These are phyloP conservation scores for Ophiocordyceps robertsii DNA, from an alignment of 2,329 filamentous ascomycete genomes.

Conservation along the genomic window DNA sequence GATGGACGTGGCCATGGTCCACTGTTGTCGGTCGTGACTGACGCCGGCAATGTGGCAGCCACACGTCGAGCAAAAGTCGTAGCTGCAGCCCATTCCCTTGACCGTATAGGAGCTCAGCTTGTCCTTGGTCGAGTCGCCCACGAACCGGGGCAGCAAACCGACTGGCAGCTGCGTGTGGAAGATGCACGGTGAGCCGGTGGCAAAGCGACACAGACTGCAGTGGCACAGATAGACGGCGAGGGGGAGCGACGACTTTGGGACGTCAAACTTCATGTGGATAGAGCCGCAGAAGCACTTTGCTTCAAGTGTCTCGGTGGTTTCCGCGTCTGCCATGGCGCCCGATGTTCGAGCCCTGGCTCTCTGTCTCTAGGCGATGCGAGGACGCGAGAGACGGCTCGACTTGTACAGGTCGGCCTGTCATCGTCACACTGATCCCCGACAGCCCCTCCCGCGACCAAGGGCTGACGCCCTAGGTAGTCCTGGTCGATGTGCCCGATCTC, in stretches of 20 bases:
- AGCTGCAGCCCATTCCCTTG: conserved; percentile 13
- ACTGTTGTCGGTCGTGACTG: conserved; percentile 17
- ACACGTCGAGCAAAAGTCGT: conserved; percentile 31
- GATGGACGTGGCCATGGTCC: conserved; percentile 25
- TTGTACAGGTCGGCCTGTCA: too few species aligned
- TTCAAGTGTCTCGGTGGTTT: conserved; percentile 20
- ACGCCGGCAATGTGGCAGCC: conserved; percentile 29
- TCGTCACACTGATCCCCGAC: too few species aligned
- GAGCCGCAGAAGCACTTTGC: conserved; percentile 32
- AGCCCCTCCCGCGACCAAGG: too few species aligned
- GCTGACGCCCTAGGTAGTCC: too few species aligned
- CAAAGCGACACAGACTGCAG: conserved; percentile 30
- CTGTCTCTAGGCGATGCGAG: too few species aligned
- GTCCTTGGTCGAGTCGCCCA: conserved; percentile 22
- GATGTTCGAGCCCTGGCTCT: background rate
- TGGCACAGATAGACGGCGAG: conserved; percentile 29
- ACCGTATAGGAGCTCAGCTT: conserved; percentile 25
- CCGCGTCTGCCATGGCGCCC: conserved; percentile 7
- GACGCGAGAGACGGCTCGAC: too few species aligned
- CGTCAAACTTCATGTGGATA: conserved; percentile 26
- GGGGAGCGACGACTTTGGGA: conserved; percentile 24
- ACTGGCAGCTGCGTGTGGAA: conserved; percentile 25
- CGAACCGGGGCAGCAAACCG: conserved; percentile 22
- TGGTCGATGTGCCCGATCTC: too few species aligned
- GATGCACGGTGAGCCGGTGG: conserved; percentile 25